A percentile compares a stretch with the other conserved stretches of the same genome.
phyloP scores from a whole-genome alignment of 306 rosid species.

The Lotus japonicus region DNA sequence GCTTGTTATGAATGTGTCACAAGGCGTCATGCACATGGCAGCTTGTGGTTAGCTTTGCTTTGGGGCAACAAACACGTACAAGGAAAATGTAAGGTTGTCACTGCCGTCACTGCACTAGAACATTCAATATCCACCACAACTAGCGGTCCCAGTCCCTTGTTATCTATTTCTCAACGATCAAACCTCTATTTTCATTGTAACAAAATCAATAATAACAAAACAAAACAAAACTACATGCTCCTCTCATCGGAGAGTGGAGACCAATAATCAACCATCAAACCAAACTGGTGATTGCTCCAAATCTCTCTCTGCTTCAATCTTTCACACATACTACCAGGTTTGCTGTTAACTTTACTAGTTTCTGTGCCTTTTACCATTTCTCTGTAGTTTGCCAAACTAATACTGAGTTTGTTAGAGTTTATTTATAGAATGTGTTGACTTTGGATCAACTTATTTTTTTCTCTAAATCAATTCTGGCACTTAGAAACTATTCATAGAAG shows the following conservation, averaged over 20 bases:
- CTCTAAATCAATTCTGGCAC: too few relatives aligned
- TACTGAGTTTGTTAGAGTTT: too few relatives aligned
- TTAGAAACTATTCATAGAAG: too few relatives aligned
- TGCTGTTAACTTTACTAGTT: not conserved
- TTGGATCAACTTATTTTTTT: too few relatives aligned
- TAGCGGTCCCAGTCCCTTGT: not conserved
- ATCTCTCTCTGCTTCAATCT: not conserved
- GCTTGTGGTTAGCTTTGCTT: slow-evolving; percentile 7
- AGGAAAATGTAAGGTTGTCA: not conserved
- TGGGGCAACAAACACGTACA: not conserved
- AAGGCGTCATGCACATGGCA: not conserved
- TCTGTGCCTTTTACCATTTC: not conserved
- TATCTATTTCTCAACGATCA: slow-evolving; percentile 11
- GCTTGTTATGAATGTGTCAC: not conserved
- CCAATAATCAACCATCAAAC: not conserved
- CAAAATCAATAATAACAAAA: too few relatives aligned
- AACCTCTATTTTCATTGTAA: not conserved
- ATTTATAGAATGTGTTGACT: too few relatives aligned
- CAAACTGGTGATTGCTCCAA: not conserved
- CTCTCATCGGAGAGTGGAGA: not conserved
- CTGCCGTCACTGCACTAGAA: not conserved
- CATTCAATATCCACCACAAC: slow-evolving; percentile 29
- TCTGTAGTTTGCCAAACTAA: not conserved
- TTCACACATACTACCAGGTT: slow-evolving; percentile 17
- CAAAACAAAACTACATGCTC: too few relatives aligned